Percentiles rank a stretch among this genome's conserved stretches.
phyloP scores from a whole-genome alignment of 805 yeast genomes.

The Nematodospora valgi region DNA sequence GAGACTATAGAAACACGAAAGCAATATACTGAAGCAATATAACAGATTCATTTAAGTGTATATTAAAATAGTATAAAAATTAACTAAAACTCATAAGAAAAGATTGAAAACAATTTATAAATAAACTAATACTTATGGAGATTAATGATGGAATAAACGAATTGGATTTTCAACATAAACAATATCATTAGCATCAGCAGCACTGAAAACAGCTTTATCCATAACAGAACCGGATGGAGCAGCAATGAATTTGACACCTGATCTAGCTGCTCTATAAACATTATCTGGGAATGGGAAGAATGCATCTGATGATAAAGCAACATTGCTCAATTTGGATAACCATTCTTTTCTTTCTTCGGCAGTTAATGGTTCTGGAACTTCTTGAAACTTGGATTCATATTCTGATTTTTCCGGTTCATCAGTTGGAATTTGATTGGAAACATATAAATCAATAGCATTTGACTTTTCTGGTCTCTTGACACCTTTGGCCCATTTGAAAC shows the following conservation, averaged over 20 bases:
- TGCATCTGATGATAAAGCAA: slow-evolving; percentile 94
- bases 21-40: too few relatives aligned
- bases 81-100: slow-evolving; percentile 3
- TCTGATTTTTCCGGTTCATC: slow-evolving; percentile 91
- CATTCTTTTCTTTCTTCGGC: slow-evolving; percentile 82
- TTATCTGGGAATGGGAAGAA: slow-evolving; percentile 99
- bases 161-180: slow-evolving; percentile 97
- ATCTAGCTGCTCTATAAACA: slow-evolving; percentile 94
- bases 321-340: slow-evolving; percentile 75
- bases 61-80: too few relatives aligned
- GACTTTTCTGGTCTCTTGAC: slow-evolving; percentile 98
- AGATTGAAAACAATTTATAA: slow-evolving; percentile 2
- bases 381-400: slow-evolving; percentile 84
- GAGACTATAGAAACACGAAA: too few relatives aligned
- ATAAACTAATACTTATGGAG: background rate
- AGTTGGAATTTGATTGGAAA: slow-evolving; percentile 86
- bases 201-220: slow-evolving; percentile 94
- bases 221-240: slow-evolving; percentile 98
- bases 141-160: slow-evolving; percentile 94
- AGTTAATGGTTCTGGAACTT: slow-evolving; percentile 80
- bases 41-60: too few relatives aligned
- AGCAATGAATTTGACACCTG: slow-evolving; percentile 94
- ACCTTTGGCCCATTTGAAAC: slow-evolving; percentile 96
- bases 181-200: slow-evolving; percentile 87
- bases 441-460: slow-evolving; percentile 93